Percentiles rank a stretch among this genome's conserved stretches.
These are phyloP conservation scores for Saccharomycopsis microspora DNA, from an alignment of 805 yeast genomes.

Conservation along the genomic window DNA sequence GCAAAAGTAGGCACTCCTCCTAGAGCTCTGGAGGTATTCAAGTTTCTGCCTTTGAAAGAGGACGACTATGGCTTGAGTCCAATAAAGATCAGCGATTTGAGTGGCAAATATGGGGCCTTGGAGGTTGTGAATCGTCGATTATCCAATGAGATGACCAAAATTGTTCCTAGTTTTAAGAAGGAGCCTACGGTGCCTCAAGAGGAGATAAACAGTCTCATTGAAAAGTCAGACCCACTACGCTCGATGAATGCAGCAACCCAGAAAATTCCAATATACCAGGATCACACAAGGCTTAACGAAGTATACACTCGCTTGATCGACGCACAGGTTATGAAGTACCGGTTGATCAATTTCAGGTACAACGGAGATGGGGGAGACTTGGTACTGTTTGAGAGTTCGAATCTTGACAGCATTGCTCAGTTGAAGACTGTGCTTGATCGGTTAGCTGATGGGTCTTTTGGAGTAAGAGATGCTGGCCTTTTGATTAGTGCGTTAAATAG, in stretches of 20 bases:
- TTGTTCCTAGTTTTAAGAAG: not conserved
- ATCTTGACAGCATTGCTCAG: not conserved
- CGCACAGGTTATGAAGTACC: slow-evolving; percentile 4
- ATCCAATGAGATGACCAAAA: not conserved
- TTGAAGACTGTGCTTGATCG: slow-evolving; percentile 1
- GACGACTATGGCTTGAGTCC: slow-evolving; percentile 12
- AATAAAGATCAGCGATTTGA: slow-evolving; percentile 4
- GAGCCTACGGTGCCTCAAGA: not conserved
- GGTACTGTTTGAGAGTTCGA: not conserved
- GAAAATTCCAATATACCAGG: slow-evolving; percentile 9
- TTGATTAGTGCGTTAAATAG: slow-evolving; percentile 2
- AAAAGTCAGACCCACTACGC: slow-evolving; percentile 9
- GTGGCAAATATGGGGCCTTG: not conserved
- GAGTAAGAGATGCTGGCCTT: slow-evolving; percentile 4
- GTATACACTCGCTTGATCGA: slow-evolving; percentile 5
- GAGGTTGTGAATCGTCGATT: not conserved
- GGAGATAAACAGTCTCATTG: slow-evolving; percentile 6
- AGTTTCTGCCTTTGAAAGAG: slow-evolving; percentile 1
- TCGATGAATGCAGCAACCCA: not conserved
- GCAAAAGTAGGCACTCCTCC: too few species aligned
- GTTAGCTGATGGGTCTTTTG: slow-evolving; percentile 1
- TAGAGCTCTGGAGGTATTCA: not conserved
- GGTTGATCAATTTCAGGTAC: slow-evolving; percentile 3
- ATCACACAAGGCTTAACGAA: slow-evolving; percentile 3
- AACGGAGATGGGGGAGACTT: not conserved